phyloP scores from a whole-genome alignment of 2,329 filamentous ascomycete genomes.

The Cytospora piceae region DNA sequence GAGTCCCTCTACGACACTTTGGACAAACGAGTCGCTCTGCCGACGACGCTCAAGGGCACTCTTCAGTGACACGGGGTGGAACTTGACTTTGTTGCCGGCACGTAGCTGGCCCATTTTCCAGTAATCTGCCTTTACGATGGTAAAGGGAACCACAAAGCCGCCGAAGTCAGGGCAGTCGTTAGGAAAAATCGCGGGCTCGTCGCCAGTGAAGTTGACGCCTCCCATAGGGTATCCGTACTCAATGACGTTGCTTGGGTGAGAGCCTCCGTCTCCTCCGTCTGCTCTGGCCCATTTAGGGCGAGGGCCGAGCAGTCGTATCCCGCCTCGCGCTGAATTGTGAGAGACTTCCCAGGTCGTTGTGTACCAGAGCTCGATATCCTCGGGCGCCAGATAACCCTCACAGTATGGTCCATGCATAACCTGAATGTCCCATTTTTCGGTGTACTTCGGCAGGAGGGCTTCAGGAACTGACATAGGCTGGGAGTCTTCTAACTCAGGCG shows the following conservation, averaged over 20 bases:
- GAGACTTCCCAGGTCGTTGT: slow-evolving; percentile 61
- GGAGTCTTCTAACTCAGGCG: slow-evolving; percentile 38
- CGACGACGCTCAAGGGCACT: slow-evolving; percentile 52
- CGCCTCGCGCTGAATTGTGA: slow-evolving; percentile 63
- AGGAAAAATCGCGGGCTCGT: slow-evolving; percentile 63
- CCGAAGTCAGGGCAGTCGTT: slow-evolving; percentile 64
- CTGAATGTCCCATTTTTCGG: slow-evolving; percentile 54
- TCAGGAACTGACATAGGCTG: slow-evolving; percentile 44
- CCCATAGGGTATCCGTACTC: slow-evolving; percentile 65
- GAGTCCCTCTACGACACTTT: slow-evolving; percentile 4
- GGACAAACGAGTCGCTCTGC: slow-evolving; percentile 49
- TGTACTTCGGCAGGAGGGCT: slow-evolving; percentile 52
- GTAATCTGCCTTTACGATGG: slow-evolving; percentile 59
- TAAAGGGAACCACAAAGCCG: slow-evolving; percentile 60
- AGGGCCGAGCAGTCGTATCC: slow-evolving; percentile 63
- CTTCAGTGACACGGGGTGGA: slow-evolving; percentile 53
- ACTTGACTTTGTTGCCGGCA: slow-evolving; percentile 58
- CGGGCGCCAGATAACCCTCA: slow-evolving; percentile 53
- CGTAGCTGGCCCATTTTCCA: slow-evolving; percentile 67
- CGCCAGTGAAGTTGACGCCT: slow-evolving; percentile 63
- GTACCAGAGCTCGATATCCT: slow-evolving; percentile 62
- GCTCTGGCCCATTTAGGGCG: slow-evolving; percentile 61
- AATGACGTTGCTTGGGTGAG: slow-evolving; percentile 62
- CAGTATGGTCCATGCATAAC: slow-evolving; percentile 61
- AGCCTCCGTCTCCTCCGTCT: slow-evolving; percentile 65